Evolutionary conservation across 2,329 filamentous ascomycete species (phyloP).

Genomic region (Penicillium polonicum): DNA sequence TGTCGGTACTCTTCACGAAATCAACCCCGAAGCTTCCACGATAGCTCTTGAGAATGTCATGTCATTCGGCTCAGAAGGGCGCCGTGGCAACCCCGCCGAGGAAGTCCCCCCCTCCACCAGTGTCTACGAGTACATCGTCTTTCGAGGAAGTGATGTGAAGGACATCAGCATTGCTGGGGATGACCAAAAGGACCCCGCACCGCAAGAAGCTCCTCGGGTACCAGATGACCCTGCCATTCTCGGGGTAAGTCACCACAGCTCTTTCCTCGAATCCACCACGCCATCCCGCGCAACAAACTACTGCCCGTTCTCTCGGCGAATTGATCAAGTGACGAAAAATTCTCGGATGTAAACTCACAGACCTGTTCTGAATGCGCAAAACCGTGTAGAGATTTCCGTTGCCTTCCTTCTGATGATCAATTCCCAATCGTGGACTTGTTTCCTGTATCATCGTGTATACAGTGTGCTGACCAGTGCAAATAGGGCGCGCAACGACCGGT

Average conservation of each 20-base stretch:
- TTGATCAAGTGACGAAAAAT: conserved; percentile 71
- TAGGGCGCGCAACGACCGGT: conserved; percentile 47
- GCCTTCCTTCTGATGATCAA: conserved; percentile 94
- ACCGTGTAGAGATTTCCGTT: conserved; percentile 97
- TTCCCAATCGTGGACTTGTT: conserved; percentile 8
- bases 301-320: conserved; percentile 7
- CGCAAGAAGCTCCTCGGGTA: conserved; percentile 72
- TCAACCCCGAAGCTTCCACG: conserved; percentile 95
- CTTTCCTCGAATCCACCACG: conserved; percentile 7
- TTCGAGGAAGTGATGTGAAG: conserved; percentile 97
- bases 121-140: conserved; percentile 98
- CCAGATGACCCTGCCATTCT: conserved; percentile 96
- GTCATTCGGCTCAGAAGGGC: conserved; percentile 91
- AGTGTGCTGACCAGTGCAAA: conserved; percentile 25
- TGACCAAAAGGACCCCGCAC: conserved; percentile 67
- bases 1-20: conserved; percentile 92
- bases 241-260: conserved; percentile 71
- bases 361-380: conserved; percentile 89
- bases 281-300: conserved; percentile 6
- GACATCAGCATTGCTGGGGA: conserved; percentile 91
- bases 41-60: conserved; percentile 96
- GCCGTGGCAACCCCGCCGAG: conserved; percentile 72
- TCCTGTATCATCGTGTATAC: not conserved
- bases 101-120: conserved; percentile 82
- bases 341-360: conserved; percentile 90